Evolutionary conservation across 2,329 filamentous ascomycete species (phyloP).

Genomic region (Amauroascus verrucosus): DNA sequence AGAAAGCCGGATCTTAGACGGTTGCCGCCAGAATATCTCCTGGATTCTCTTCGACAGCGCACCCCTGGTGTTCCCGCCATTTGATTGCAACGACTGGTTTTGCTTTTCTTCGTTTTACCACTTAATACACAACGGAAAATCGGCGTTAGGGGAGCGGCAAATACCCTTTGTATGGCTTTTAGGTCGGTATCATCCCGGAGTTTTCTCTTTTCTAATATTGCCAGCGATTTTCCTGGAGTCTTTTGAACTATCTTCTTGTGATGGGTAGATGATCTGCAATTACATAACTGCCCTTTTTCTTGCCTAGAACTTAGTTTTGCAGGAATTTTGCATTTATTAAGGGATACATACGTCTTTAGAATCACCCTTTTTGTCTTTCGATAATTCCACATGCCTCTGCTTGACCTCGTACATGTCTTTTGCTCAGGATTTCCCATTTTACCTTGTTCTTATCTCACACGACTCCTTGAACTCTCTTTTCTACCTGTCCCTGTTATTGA

Average conservation of each 20-base stretch:
- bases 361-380: background rate
- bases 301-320: conserved; percentile 2
- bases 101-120: conserved; percentile 5
- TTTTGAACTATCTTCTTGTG: background rate
- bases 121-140: conserved; percentile 11
- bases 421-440: background rate
- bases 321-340: background rate
- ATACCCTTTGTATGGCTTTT: conserved; percentile 10
- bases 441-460: background rate
- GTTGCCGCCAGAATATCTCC: conserved; percentile 39
- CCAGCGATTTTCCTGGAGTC: background rate
- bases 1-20: conserved; percentile 38
- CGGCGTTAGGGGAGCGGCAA: conserved; percentile 10
- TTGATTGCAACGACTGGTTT: conserved; percentile 17
- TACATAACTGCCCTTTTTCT: background rate
- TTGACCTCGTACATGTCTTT: background rate
- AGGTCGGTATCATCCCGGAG: conserved; percentile 3
- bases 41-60: conserved; percentile 32
- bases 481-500: background rate
- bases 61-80: conserved; percentile 29
- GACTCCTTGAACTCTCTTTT: background rate
- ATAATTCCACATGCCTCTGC: background rate
- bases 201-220: background rate
- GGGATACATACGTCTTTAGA: conserved; percentile 2
- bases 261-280: background rate